These are phyloP conservation scores for Cicer pinnatifidum DNA, from an alignment of 306 rosid genomes.

Conservation along the genomic window DNA sequence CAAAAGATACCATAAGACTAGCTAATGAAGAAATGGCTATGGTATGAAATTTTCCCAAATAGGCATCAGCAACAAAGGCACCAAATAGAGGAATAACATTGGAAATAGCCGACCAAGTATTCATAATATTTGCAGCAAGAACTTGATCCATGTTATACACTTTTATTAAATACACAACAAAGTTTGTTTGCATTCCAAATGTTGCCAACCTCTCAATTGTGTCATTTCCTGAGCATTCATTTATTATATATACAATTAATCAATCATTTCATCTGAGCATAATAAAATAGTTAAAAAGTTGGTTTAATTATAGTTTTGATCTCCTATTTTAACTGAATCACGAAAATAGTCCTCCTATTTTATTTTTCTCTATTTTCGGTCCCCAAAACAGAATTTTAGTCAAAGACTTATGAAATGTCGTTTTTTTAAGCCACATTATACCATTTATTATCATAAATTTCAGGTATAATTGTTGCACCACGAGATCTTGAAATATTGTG, in stretches of 20 bases:
- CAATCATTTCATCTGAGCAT: neutral
- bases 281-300: neutral
- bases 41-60: conserved; percentile 51
- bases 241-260: neutral
- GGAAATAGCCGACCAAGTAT: conserved; percentile 48
- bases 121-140: conserved; percentile 51
- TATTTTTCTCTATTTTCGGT: too few relatives aligned
- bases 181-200: conserved; percentile 52
- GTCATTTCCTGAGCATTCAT: conserved; percentile 54
- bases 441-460: too few relatives aligned
- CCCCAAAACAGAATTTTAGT: too few relatives aligned
- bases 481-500: too few relatives aligned
- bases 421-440: too few relatives aligned
- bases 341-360: too few relatives aligned
- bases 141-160: conserved; percentile 64
- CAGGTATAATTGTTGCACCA: too few relatives aligned
- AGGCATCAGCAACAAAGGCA: conserved; percentile 57
- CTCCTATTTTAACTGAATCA: too few relatives aligned
- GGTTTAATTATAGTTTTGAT: too few relatives aligned
- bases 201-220: conserved; percentile 62
- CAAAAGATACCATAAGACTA: conserved; percentile 42
- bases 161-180: conserved; percentile 55
- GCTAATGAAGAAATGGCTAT: conserved; percentile 53
- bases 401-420: too few relatives aligned
- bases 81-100: conserved; percentile 50